A percentile compares a stretch with the other conserved stretches of the same genome.
phyloP scores from a whole-genome alignment of 345 rosid species.

The Nephelium lappaceum region DNA sequence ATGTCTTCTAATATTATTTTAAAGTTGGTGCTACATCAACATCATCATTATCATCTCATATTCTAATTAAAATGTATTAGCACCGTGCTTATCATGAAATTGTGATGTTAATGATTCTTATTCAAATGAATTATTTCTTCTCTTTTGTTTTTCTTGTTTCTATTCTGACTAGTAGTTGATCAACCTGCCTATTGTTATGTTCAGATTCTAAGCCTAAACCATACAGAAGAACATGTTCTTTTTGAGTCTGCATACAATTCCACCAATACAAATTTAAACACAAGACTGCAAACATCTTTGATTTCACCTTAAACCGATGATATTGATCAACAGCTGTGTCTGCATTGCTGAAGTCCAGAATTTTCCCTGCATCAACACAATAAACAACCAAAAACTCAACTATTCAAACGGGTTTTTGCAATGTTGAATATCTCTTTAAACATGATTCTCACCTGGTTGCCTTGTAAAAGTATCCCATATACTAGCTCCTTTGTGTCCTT shows the following conservation, averaged over 20 bases:
- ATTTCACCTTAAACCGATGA: conserved; percentile 70
- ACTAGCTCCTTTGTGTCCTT: conserved; percentile 90
- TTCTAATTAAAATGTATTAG: neutral
- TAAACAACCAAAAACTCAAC: too few species aligned
- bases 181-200: neutral
- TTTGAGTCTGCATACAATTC: conserved; percentile 15
- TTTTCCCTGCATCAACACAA: conserved; percentile 57
- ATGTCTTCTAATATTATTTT: conserved; percentile 8
- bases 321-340: conserved; percentile 91
- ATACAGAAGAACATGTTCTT: neutral
- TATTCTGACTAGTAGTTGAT: neutral
- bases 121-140: conserved; percentile 14
- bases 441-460: conserved; percentile 55
- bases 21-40: conserved; percentile 29
- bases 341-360: conserved; percentile 95
- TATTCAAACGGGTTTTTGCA: neutral
- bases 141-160: too few species aligned
- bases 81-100: conserved; percentile 4
- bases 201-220: neutral
- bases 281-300: conserved; percentile 7
- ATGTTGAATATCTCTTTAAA: neutral
- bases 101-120: conserved; percentile 18
- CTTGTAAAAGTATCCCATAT: conserved; percentile 88
- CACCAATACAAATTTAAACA: conserved; percentile 2
- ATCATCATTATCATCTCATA: conserved; percentile 21